phyloP scores from a whole-genome alignment of 1,284 basidiomycete genomes.

The Limonomyces culmigenus region DNA sequence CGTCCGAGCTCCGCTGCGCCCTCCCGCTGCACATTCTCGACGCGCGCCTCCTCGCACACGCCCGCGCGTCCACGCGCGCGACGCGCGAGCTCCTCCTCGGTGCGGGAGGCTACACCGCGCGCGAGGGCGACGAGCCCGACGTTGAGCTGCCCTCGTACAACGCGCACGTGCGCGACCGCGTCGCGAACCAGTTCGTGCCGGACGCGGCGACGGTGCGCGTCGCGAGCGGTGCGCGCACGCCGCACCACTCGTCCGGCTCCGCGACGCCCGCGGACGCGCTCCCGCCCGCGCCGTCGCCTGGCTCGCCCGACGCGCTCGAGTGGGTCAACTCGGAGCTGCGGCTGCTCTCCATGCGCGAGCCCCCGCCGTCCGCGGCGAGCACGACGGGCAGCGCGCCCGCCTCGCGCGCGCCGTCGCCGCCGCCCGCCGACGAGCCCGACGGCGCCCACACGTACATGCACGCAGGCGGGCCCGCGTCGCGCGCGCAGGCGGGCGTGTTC shows the following conservation, averaged over 20 bases:
- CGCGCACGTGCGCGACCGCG: constrained; percentile 77
- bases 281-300: constrained; percentile 3
- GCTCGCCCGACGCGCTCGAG: constrained; percentile 5
- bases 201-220: constrained; percentile 27
- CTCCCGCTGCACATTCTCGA: constrained; percentile 77
- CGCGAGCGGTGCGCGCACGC: constrained; percentile 17
- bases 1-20: constrained; percentile 82
- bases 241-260: constrained; percentile 13
- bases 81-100: constrained; percentile 57
- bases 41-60: constrained; percentile 54
- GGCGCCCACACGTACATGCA: constrained; percentile 16
- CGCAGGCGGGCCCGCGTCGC: constrained; percentile 27
- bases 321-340: constrained; percentile 5
- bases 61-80: constrained; percentile 46
- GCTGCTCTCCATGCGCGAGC: neutral
- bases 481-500: constrained; percentile 34
- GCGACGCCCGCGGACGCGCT: constrained; percentile 14
- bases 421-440: constrained; percentile 16
- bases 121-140: constrained; percentile 26
- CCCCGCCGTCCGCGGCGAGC: constrained; percentile 16
- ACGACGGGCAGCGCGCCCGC: constrained; percentile 1
- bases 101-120: constrained; percentile 22
- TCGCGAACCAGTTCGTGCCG: constrained; percentile 63
- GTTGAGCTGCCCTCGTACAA: constrained; percentile 73
- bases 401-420: constrained; percentile 18